Base-by-base conservation (phyloP, 441 rosid species). In the Erysimum cheiri region DNA sequence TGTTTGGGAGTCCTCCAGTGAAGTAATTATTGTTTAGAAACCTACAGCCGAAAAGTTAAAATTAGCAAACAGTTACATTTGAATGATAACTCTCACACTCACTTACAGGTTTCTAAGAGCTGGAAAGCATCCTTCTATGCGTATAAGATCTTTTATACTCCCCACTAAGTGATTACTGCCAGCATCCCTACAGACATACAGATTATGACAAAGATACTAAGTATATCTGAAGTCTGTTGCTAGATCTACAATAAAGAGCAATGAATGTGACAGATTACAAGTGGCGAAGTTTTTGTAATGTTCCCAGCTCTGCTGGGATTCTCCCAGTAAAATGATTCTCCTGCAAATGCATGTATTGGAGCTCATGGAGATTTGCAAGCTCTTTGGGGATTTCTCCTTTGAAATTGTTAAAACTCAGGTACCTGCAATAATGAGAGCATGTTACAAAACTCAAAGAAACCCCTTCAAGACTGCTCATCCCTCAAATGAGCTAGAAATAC, bases 121-220 rank as follows among this genome's bases (percentile, higher is more conserved):
- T 65, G 96, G 96, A 77, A 91, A 91, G 73, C 91, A 82, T 69
- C 94, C 96, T 43, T 88, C 88, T 61, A 80, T 62, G 58, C 88
- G 81, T 55, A 88, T 76, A 63, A 93, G 82, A 81, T 93, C 94
- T 78, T 84, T 85, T 40, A 93, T 78, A 14, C 87, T 93, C 60
- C 98, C 98, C 54, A 93, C 92, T 80, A 93, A 80, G 75, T 89
- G 91, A 80, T 91, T 93, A 81, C 80, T 84, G 22, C 98, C 98
- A 65, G 77, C 89, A 86, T 89, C 98, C 84, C 96, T 93, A 71
- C 12, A 64, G 52, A 77, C 6, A 60, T 14, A 32, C n/a, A 54
- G 70, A 54, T 17, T 53, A 61, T 69, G 50, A 54, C 10, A 53
- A 43, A 54, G 63, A 53, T 41, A 6, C 39, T 28, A 63, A 50